Evolutionary conservation across 2,329 filamentous ascomycete species (phyloP), one percentile per base, ranked within the genome.

Genomic region (Aspergillus tamarii): DNA sequence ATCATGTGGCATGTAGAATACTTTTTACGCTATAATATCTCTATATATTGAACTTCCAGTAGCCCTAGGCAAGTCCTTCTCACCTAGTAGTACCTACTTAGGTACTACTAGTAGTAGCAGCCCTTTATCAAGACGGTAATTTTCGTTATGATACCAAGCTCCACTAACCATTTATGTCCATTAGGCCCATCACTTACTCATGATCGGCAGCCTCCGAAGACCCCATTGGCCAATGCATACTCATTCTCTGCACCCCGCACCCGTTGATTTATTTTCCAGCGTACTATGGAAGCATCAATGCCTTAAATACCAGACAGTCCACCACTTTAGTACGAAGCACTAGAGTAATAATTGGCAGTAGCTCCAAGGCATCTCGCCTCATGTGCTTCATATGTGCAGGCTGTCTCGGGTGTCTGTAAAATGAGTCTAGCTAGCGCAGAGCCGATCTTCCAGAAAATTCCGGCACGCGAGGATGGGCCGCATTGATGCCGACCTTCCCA

Each of bases 181-280:
- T 36, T 19, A n/a, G 30, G 52, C 12, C 52, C 43, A 23, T n/a
- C 19, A 46, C 53, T 55, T 60, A 56, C 50, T 59, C 59, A 61
- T 43, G 64, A 66, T 66, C 64, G 60, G 62, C 64, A 61, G 16
- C 14, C 36, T n/a, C 28, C 48, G 34, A n/a, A 23, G 26, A 39
- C 34, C 43, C 59, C 32, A 67, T 66, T 67, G 66, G 66, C 41
- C 64, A 64, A 67, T 66, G 56, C 46, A 48, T 54, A 34, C 30
- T 55, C n/a, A 55, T 55, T 55, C 52, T 41, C 64, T 66, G 64
- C 64, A 66, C 66, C 63, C 66, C 63, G 64, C 63, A 67, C 60
- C 56, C 54, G 59, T 54, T 26, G 52, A 60, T 50, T 60, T 55
- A n/a, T 39, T 59, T 58, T 41, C 54, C 28, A 16, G 21, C 57